Evolutionary conservation across 495 filamentous ascomycete genomes (phyloP).

Genomic region (Daldinia bambusicola): DNA sequence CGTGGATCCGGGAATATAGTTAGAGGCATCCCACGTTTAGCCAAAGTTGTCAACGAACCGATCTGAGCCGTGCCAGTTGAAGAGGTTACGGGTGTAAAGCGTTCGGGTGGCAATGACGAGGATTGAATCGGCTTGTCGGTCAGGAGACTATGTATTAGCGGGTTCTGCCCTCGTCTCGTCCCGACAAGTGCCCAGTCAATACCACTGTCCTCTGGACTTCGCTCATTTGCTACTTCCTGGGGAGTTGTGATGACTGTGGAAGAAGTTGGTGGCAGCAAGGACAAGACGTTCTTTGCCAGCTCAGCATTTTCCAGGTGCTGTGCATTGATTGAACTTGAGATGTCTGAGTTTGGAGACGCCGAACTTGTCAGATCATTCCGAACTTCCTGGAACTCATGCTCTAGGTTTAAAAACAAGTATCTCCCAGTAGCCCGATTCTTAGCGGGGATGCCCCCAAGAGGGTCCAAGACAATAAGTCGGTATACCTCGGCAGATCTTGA

Average conservation of each 20-base stretch:
- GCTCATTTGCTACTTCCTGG: constrained; percentile 73
- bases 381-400: constrained; percentile 84
- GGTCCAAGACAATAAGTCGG: constrained; percentile 89
- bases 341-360: constrained; percentile 7
- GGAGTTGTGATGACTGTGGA: constrained; percentile 91
- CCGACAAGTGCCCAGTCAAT: constrained; percentile 62
- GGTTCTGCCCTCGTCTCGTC: constrained; percentile 80
- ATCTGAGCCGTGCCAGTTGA: constrained; percentile 49
- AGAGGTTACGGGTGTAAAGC: constrained; percentile 56
- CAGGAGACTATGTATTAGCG: constrained; percentile 94
- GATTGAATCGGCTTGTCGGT: constrained; percentile 94
- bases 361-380: constrained; percentile 63
- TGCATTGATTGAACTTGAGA: constrained; percentile 18
- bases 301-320: constrained; percentile 78
- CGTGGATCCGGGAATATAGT: constrained; percentile 80
- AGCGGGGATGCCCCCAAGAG: constrained; percentile 85
- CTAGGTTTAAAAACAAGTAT: constrained; percentile 94
- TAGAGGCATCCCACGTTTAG: constrained; percentile 90
- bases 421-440: constrained; percentile 71
- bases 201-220: constrained; percentile 53
- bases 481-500: constrained; percentile 72
- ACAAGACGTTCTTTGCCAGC: constrained; percentile 72
- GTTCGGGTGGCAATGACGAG: constrained; percentile 81
- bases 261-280: constrained; percentile 83
- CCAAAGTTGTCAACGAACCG: constrained; percentile 74